Evolutionary conservation across 1,139 yeast species (phyloP), one percentile per base, ranked within the genome.

Genomic region (Hemisphaericaspora lyxosophila): DNA sequence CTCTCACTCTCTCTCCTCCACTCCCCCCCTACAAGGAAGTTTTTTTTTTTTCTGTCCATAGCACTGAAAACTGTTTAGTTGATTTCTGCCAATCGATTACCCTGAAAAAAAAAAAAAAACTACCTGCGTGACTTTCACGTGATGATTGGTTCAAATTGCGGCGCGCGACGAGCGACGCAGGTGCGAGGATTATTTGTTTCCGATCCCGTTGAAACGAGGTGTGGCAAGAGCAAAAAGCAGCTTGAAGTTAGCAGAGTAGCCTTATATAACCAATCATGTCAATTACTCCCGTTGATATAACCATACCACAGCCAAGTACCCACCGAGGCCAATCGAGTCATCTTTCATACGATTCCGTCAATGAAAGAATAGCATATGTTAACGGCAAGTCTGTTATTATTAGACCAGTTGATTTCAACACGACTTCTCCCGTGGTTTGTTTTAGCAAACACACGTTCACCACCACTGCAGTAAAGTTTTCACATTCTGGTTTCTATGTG

Each of bases 401-500:
- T 24, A 76, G 95, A 43, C 77, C 85, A 2, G 74, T 87, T 29
- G 69, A 65, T 33, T 73, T 73, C 23, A 42, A 48, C 17, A 42
- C 56, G 1, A 31, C 40, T 7, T 34, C 51, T 9, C 77, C 82
- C 2, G 62, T 75, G 2, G 60, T 72, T 13, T 95, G 88, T 54
- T 89, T 85, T 62, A 75, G 78, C 9, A 82, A 78, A 36, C 98
- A 92, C 61, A 73, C 75, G 30, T 69, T 71, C 27, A 64, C 75
- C 26, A 85, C 95, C 19, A 84, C 95, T 0, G 95, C 84, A 5
- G 97, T 94, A 8, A 75, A 79, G 30, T 88, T 92, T 57, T 73
- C 96, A 1, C 96, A 97, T 2, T 81, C 90, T 11, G 97, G 98
- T 1, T 84, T 73, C 60, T 90, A 87, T 59, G 67, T 92, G 23